Percentiles rank a stretch among this genome's conserved stretches.
These are phyloP conservation scores for Lathyrus oleraceus DNA, from an alignment of 306 rosid genomes.

Conservation along the genomic window DNA sequence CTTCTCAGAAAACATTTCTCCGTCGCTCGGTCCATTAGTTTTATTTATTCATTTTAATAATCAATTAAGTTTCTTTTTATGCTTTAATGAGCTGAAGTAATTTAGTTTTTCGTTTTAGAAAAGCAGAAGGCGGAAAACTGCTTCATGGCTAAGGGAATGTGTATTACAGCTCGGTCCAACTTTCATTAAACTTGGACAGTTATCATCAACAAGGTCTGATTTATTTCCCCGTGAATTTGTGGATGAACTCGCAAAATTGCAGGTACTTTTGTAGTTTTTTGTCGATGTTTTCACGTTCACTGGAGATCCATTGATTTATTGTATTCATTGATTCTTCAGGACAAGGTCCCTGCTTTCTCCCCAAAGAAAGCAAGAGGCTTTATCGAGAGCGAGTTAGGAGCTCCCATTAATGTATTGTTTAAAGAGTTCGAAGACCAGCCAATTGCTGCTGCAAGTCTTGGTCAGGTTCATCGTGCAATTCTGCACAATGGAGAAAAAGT, in stretches of 20 bases:
- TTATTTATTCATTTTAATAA: neutral
- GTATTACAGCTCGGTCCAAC: constrained; percentile 96
- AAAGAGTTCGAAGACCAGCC: constrained; percentile 87
- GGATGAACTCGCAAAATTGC: constrained; percentile 90
- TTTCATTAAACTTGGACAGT: constrained; percentile 90
- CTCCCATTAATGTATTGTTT: constrained; percentile 58
- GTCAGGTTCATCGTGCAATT: constrained; percentile 96
- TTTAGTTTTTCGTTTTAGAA: constrained; percentile 48
- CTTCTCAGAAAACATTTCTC: constrained; percentile 5
- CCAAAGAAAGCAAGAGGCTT: constrained; percentile 72
- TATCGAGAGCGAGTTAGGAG: constrained; percentile 80
- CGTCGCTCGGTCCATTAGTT: neutral
- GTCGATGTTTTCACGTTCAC: neutral
- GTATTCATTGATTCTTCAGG: constrained; percentile 48
- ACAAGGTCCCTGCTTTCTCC: constrained; percentile 90
- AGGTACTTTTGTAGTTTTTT: constrained; percentile 46
- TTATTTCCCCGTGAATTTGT: constrained; percentile 86
- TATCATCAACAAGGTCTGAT: constrained; percentile 92
- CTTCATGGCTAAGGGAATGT: constrained; percentile 80
- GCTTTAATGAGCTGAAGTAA: constrained; percentile 9
- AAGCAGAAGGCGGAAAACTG: constrained; percentile 68
- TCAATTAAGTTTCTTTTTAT: neutral
- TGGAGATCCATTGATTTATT: constrained; percentile 1
- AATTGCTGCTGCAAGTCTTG: constrained; percentile 96
- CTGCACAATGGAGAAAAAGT: constrained; percentile 92